Base-by-base conservation (phyloP, 192 early-diverging fungal species). In the Dissophora globulifera region DNA sequence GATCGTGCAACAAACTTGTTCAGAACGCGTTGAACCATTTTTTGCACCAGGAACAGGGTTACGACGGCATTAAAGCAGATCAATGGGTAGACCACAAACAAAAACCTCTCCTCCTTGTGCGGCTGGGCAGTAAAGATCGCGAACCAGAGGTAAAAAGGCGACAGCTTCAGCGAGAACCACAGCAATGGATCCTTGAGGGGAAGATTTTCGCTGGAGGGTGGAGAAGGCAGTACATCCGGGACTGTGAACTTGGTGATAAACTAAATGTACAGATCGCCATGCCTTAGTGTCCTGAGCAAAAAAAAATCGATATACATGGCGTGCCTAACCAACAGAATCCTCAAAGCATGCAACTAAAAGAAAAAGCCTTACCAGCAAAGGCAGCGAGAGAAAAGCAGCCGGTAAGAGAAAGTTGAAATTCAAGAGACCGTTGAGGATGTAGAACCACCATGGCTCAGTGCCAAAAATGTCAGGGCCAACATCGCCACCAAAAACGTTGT, bases 51-150 rank as follows among this genome's bases (percentile, higher is more conserved):
- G 40, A 81, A 83, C 10, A 96, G 58, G 4, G 88, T 66, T 10
- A 89, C 81, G 0, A 92, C 88, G 0, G 92, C 94, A 58, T 90
- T 92, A 38, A 94, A 86, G 70, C 90, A 89, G 27, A 99, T 76
- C 40, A 93, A 64, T 38, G 97, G 97, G 68, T 97, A 99, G 1
- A 91, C 90, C 19, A 98, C 91, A 78, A 84, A 96, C 63, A 99
- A 62, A 63, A 99, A 99, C 4, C 97, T 86, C 61, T 99, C 97
- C 67, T 99, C 97, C 79, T 99, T 99, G 83, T 99, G 97, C n/a
- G 95, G 89, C 78, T 96, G 95, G 12, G 84, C 22, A 2, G 89
- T 90, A 58, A 99, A 96, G 25, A 93, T 88, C 3, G 62, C 50
- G 27, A 98, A 82, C 88, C 88, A 90, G 16, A 94, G 40, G 43